phyloP scores from a whole-genome alignment of 768 basidiomycete genomes.

The Phaffia australis region DNA sequence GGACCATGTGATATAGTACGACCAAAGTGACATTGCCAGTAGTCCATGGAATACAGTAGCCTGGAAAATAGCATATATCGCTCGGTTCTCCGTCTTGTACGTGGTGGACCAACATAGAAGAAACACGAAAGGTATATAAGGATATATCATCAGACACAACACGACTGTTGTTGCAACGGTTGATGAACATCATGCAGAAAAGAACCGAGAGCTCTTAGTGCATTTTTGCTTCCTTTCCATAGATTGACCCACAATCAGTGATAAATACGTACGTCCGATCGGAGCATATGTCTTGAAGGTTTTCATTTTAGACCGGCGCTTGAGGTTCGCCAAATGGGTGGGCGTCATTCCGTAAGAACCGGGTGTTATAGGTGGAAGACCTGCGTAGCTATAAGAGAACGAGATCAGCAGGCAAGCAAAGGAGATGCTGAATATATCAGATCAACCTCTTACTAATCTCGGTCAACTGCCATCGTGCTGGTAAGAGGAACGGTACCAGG shows the following conservation, averaged over 20 bases:
- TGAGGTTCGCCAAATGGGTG: neutral
- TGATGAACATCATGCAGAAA: neutral
- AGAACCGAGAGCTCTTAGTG: neutral
- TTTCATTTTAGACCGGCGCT: neutral
- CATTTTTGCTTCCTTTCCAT: neutral
- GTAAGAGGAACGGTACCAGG: too few species aligned
- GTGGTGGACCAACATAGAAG: constrained; percentile 14
- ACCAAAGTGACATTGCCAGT: constrained; percentile 15
- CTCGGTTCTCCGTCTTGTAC: neutral
- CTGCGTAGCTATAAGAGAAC: constrained; percentile 6
- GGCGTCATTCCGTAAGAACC: constrained; percentile 15
- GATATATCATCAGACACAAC: constrained; percentile 7
- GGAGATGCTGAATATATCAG: neutral
- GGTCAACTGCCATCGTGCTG: too few species aligned
- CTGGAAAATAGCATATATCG: constrained; percentile 10
- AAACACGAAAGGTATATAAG: constrained; percentile 22
- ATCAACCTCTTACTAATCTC: too few species aligned
- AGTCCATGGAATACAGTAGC: constrained; percentile 7
- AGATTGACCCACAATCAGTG: neutral
- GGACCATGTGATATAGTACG: neutral
- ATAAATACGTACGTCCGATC: constrained; percentile 1
- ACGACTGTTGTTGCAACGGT: constrained; percentile 1
- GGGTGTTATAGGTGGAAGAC: constrained; percentile 22
- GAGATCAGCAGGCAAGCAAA: neutral
- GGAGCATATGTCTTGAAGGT: neutral